Evolutionary conservation across 1,139 yeast species (phyloP).

Genomic region (Arxiozyma slooffiae): DNA sequence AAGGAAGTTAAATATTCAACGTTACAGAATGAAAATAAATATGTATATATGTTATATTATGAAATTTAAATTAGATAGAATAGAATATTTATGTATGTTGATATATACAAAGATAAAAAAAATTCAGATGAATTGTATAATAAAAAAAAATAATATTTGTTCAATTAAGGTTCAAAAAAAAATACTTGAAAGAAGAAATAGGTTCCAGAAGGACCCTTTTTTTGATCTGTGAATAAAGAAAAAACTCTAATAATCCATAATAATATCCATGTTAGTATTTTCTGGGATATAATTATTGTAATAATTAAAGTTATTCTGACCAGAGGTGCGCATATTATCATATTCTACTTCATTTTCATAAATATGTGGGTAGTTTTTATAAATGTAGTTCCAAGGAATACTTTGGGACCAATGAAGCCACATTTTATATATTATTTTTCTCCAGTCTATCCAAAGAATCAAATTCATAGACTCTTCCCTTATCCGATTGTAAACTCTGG

Average conservation of each 20-base stretch:
- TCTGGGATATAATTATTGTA: background rate
- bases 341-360: constrained; percentile 6
- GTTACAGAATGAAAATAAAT: constrained; percentile 58
- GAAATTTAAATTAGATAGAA: constrained; percentile 31
- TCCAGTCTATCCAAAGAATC: constrained; percentile 23
- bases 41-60: constrained; percentile 76
- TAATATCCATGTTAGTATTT: constrained; percentile 15
- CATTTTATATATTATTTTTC: constrained; percentile 10
- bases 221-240: no score
- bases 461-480: constrained; percentile 20
- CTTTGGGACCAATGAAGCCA: constrained; percentile 24
- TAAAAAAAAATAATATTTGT: no score
- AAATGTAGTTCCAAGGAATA: background rate
- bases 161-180: background rate
- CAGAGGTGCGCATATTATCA: constrained; percentile 2
- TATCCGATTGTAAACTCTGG: constrained; percentile 16
- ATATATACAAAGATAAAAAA: no score
- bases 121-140: no score
- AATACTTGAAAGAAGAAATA: background rate
- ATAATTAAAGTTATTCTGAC: background rate
- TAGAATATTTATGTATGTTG: background rate
- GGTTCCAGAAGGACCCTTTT: background rate
- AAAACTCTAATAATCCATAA: constrained; percentile 6
- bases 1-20: constrained; percentile 54
- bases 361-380: background rate